Evolutionary conservation across 1,284 basidiomycete genomes (phyloP).

Genomic region (Pascua guehoae): DNA sequence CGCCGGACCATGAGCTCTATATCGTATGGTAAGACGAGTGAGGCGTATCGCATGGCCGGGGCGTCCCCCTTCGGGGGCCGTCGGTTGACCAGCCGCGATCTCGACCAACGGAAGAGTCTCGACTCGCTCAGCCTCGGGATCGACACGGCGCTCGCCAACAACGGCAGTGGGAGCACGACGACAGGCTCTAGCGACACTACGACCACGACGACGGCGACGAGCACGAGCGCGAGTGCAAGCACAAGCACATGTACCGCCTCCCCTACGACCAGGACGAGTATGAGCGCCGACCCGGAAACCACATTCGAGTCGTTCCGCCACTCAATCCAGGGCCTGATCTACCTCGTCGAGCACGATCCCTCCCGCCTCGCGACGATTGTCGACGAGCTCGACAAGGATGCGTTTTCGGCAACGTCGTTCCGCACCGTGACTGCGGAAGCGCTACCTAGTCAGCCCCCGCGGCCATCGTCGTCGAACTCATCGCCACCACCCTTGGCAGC

Average conservation of each 20-base stretch:
- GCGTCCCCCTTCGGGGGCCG: background rate
- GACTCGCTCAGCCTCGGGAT: background rate
- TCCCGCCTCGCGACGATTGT: slow-evolving; percentile 25
- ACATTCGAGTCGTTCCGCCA: slow-evolving; percentile 22
- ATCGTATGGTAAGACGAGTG: too few relatives aligned
- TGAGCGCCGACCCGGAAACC: background rate
- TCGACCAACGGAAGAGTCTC: too few relatives aligned
- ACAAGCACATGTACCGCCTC: background rate
- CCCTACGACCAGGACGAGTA: background rate
- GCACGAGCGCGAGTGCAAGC: background rate
- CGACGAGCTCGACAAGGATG: slow-evolving; percentile 22
- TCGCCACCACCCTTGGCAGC: background rate
- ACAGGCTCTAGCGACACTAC: background rate
- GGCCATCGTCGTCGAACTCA: too few relatives aligned
- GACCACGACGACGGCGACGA: background rate
- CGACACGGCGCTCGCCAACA: background rate
- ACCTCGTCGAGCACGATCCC: slow-evolving; percentile 33
- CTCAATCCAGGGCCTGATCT: slow-evolving; percentile 29
- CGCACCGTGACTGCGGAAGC: background rate
- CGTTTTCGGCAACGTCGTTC: background rate
- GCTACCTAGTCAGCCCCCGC: too few relatives aligned
- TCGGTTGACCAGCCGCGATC: too few relatives aligned
- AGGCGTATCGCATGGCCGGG: too few relatives aligned
- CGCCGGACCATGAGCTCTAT: too few relatives aligned
- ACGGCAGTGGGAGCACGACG: too few relatives aligned